Conservation (phyloP, 192 early-diverging fungal species). For the Podila verticillata region DNA sequence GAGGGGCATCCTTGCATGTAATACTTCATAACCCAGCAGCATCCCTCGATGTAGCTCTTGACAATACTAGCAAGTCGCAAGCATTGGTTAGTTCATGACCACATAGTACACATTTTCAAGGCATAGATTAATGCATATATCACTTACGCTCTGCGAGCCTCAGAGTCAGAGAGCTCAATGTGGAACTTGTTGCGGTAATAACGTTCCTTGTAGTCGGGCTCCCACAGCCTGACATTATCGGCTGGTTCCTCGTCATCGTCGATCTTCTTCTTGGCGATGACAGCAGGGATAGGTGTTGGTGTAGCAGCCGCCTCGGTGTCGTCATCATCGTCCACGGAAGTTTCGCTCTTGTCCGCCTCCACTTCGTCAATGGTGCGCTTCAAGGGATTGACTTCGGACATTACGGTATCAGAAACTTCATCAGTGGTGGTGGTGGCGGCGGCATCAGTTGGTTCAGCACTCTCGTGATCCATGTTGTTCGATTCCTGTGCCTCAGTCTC, state of each 20-base stretch:
- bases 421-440: neutral
- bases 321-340: slow-evolving; percentile 36
- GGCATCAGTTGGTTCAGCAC: neutral
- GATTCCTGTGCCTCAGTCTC: slow-evolving; percentile 40
- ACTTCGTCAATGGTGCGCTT: slow-evolving; percentile 40
- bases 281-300: slow-evolving; percentile 45
- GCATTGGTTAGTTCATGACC: too few relatives aligned
- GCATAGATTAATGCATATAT: neutral
- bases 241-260: slow-evolving; percentile 65
- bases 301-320: slow-evolving; percentile 49
- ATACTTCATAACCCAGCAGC: slow-evolving; percentile 97
- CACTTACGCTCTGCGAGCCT: slow-evolving; percentile 65
- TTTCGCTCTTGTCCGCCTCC: slow-evolving; percentile 36
- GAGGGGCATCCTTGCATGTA: slow-evolving; percentile 88
- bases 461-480: neutral
- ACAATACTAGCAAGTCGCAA: slow-evolving; percentile 55
- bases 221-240: slow-evolving; percentile 76
- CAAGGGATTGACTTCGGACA: slow-evolving; percentile 27
- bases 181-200: slow-evolving; percentile 78
- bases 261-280: slow-evolving; percentile 47
- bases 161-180: slow-evolving; percentile 65
- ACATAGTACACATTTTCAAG: too few relatives aligned
- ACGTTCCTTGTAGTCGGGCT: slow-evolving; percentile 77
- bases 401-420: neutral
- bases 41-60: slow-evolving; percentile 89